A percentile compares a stretch with the other conserved stretches of the same genome.
phyloP scores from a whole-genome alignment of 805 yeast genomes.

The Kodamaea leandrae region DNA sequence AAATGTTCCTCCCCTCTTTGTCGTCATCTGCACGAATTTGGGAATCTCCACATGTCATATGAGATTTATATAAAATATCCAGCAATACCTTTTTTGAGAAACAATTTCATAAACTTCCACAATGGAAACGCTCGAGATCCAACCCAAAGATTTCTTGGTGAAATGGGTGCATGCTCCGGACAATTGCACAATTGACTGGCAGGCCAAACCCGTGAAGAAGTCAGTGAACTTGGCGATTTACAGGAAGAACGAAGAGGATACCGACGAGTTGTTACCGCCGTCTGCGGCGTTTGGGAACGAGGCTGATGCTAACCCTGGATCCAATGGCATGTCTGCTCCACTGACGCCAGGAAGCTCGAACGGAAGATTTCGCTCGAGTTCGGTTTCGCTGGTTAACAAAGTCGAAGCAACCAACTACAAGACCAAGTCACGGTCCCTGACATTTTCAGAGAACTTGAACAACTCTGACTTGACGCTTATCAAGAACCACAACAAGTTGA shows the following conservation, averaged over 20 bases:
- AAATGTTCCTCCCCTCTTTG: too few species aligned
- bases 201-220: constrained; percentile 65
- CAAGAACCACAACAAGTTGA: constrained; percentile 53
- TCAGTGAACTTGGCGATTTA: constrained; percentile 43
- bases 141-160: constrained; percentile 82
- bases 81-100: too few species aligned
- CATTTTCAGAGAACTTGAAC: constrained; percentile 38
- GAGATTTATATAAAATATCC: too few species aligned
- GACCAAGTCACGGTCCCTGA: constrained; percentile 35
- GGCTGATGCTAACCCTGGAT: constrained; percentile 26
- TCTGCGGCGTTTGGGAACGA: constrained; percentile 4
- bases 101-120: constrained; percentile 1
- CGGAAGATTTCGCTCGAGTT: constrained; percentile 25
- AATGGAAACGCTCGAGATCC: constrained; percentile 91
- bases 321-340: constrained; percentile 32
- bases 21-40: too few species aligned
- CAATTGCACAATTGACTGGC: constrained; percentile 68
- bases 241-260: constrained; percentile 26
- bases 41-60: too few species aligned
- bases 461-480: constrained; percentile 47
- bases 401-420: constrained; percentile 33
- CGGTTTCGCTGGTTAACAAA: constrained; percentile 34
- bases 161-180: constrained; percentile 86
- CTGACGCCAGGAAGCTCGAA: background rate
- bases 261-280: constrained; percentile 9